These are phyloP conservation scores for Loxodes magnus DNA, from an alignment of 73 alveolate species.

Conservation along the genomic window DNA sequence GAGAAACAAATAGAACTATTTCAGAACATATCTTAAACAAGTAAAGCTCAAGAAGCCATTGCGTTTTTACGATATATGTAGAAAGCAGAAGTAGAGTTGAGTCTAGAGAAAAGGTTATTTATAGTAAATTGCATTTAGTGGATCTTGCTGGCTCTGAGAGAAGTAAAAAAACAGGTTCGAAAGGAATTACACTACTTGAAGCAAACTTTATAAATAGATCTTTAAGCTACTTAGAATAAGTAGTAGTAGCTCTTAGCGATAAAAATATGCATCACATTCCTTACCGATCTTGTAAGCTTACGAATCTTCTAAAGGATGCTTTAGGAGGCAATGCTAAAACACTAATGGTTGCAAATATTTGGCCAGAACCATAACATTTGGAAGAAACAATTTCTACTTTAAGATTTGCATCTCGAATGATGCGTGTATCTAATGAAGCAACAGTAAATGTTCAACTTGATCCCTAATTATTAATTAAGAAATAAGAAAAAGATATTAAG, in stretches of 20 bases:
- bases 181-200: conserved; percentile 85
- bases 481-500: background rate
- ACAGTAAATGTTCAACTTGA: conserved; percentile 17
- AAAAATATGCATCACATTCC: conserved; percentile 91
- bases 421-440: conserved; percentile 21
- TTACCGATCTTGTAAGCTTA: conserved; percentile 67
- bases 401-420: conserved; percentile 23
- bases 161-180: conserved; percentile 64
- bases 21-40: conserved; percentile 91
- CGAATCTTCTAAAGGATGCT: conserved; percentile 66
- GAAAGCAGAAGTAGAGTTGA: conserved; percentile 84
- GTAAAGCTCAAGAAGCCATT: conserved; percentile 92
- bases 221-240: conserved; percentile 94
- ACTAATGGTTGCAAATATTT: conserved; percentile 82
- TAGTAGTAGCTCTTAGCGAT: conserved; percentile 96
- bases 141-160: conserved; percentile 96
- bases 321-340: conserved; percentile 95
- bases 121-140: conserved; percentile 22
- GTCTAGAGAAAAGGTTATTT: conserved; percentile 60
- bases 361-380: conserved; percentile 66
- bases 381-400: conserved; percentile 38
- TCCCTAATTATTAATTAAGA: background rate
- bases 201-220: conserved; percentile 97
- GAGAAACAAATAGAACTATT: conserved; percentile 94
- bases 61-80: conserved; percentile 91